Base-by-base conservation (phyloP, 495 filamentous ascomycete genomes). In the Aspergillus nanangensis region DNA sequence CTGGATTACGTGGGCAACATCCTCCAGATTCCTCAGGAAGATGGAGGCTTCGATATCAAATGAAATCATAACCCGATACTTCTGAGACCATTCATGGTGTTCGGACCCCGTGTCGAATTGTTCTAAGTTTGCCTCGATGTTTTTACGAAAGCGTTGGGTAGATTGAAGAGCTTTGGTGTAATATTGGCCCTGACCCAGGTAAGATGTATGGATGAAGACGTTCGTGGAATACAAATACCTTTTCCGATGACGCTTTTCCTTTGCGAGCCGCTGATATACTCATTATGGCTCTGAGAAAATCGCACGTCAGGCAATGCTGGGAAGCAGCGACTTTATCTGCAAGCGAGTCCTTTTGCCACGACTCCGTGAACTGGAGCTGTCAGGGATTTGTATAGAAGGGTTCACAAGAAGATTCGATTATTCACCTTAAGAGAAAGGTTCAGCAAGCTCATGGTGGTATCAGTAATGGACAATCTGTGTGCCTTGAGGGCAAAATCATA, bases 31-130 rank as follows among this genome's bases (percentile, higher is more conserved):
- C 50, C 81, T 77, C 4, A 95, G 66, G 14, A 70, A 67, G 18
- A 81, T 66, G 9, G 81, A 76, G n/a, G 80, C 84, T 67, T 93
- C 89, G 51, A 93, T 84, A 49, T 90, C 82, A 54, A 87, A 85
- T 1, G 80, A 75, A 4, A 89, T 60, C 9, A 92, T 65, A 17
- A 74, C 73, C 25, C 76, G 70, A 43, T 88, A 73, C 53, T 86
- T 89, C 8, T 68, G 60, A 17, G 71, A 55, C 44, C 87, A 70
- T 55, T 11, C 48, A 44, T 58, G 53, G 17, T 70, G 55, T n/a
- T n/a, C n/a, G 23, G 14, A 14, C 3, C 4, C 18, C 20, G 27
- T 3, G 72, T 51, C 24, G 52, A 47, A 23, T 45, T 45, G 39
- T 45, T 10, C 3, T 20, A 23, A 42, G 0, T 23, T 44, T 18